These are phyloP conservation scores for Lonicera japonica DNA, from an alignment of 129 eudicot genomes.

Conservation along the genomic window DNA sequence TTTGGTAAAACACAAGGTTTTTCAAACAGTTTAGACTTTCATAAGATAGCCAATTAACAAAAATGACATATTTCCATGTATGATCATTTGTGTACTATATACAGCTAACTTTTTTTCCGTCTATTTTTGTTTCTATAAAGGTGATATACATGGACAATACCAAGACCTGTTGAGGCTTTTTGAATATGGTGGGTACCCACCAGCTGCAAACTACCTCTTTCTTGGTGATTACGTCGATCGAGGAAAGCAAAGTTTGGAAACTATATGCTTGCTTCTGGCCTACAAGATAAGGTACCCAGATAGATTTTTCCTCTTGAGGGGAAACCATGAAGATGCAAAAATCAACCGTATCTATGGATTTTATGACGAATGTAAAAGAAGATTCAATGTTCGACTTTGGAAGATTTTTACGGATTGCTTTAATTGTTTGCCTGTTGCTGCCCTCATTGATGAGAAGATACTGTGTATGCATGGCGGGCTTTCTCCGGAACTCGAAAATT, in stretches of 20 bases:
- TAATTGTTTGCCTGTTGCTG: conserved; percentile 58
- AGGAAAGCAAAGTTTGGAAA: conserved; percentile 66
- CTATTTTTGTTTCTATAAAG: conserved; percentile 22
- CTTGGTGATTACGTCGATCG: conserved; percentile 65
- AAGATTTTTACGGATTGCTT: conserved; percentile 65
- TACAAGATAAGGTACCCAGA: conserved; percentile 52
- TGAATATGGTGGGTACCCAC: conserved; percentile 59
- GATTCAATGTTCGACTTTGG: conserved; percentile 65
- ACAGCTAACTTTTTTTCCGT: too few species aligned
- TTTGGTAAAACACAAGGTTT: too few species aligned
- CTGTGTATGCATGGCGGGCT: conserved; percentile 74
- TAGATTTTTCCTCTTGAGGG: conserved; percentile 45
- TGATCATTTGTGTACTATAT: too few species aligned
- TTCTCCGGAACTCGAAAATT: conserved; percentile 39
- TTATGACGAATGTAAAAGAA: conserved; percentile 59
- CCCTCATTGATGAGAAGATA: conserved; percentile 56
- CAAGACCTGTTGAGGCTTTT: conserved; percentile 55
- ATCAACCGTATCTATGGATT: conserved; percentile 58
- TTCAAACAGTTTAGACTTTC: too few species aligned
- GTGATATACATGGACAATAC: conserved; percentile 66
- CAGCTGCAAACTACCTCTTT: conserved; percentile 51
- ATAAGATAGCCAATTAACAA: too few species aligned
- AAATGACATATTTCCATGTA: too few species aligned
- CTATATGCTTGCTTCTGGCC: conserved; percentile 55
- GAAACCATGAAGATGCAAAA: conserved; percentile 69